phyloP scores from a whole-genome alignment of 805 yeast species.

The Kuraishia ogatae region DNA sequence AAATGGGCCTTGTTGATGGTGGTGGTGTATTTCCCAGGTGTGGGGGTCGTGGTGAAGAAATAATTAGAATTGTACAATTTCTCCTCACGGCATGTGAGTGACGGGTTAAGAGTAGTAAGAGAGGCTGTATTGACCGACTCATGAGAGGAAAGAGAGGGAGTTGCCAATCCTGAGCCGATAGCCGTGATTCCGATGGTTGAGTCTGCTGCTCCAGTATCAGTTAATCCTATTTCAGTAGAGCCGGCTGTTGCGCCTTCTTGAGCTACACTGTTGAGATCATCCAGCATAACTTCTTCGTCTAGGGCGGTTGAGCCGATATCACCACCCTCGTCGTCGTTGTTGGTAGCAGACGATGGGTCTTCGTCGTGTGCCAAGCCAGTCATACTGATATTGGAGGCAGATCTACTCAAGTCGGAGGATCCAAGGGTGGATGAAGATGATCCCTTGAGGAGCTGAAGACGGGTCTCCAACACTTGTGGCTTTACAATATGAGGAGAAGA shows the following conservation, averaged over 20 bases:
- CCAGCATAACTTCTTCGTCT: neutral
- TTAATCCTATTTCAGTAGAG: neutral
- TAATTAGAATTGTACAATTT: constrained; percentile 28
- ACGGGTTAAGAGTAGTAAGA: constrained; percentile 17
- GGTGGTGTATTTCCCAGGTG: constrained; percentile 7
- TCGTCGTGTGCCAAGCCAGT: neutral
- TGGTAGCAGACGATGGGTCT: neutral
- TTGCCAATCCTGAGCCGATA: neutral
- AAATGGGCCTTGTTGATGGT: constrained; percentile 25
- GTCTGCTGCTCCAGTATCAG: neutral
- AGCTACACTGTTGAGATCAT: neutral
- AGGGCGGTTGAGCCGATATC: neutral
- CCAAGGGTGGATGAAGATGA: neutral
- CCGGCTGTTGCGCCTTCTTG: neutral
- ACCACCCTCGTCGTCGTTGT: neutral
- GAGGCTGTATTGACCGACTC: constrained; percentile 5
- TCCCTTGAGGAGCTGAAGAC: neutral
- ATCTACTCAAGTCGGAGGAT: no score
- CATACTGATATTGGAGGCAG: neutral
- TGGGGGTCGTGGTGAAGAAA: constrained; percentile 10
- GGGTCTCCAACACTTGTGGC: neutral
- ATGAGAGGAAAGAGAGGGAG: neutral
- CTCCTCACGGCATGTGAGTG: constrained; percentile 45
- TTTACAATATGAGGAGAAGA: neutral
- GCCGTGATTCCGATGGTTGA: neutral